Evolutionary conservation across 768 basidiomycete species (phyloP), one percentile per base, ranked within the genome.

Genomic region (Collybia mongolica): DNA sequence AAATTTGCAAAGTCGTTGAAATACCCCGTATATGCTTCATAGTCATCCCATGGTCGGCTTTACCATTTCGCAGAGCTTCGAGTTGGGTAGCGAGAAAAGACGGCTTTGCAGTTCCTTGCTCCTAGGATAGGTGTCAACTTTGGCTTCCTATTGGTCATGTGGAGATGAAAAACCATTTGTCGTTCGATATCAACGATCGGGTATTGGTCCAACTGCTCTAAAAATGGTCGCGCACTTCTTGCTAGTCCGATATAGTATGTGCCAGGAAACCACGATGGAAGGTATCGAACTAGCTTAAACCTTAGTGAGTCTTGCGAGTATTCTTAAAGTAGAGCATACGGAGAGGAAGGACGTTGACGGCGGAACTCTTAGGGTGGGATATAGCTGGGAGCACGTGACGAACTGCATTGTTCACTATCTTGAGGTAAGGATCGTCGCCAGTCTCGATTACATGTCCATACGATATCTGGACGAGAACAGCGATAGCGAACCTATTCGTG

Each of bases 201-300:
- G 24, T 52, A 46, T 18, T 54, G 40, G 41, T 56, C 46, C 11
- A 57, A 28, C 14, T 36, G 46, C 32, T 49, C 23, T 42, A 55
- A 18, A 11, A 38, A 32, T 39, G 38, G 45, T 18, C 39, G 14
- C 35, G 41, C 39, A 32, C 38, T 39, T 39, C 51, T 51, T 12
- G 60, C 60, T 26, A 24, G 24, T 22, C 35, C 44, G 2, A 54
- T 54, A 48, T 55, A 56, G 29, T 49, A 56, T 29, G 58, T 56
- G 2, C 60, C 60, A 11, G 60, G 58, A 43, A 61, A 61, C 60
- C 60, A 61, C 11, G 56, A 56, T 1, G 60, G 60, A 15, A 54
- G 18, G 24, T 54, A 49, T 48, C 36, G 39, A 2, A 56, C 54
- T 56, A 48, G 20, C 18, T 8, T 6, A 40, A 40, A 37, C 37